Percentiles rank a stretch among this genome's conserved stretches.
phyloP scores from a whole-genome alignment of 495 filamentous ascomycete species.

The Penicillium mononematosum region DNA sequence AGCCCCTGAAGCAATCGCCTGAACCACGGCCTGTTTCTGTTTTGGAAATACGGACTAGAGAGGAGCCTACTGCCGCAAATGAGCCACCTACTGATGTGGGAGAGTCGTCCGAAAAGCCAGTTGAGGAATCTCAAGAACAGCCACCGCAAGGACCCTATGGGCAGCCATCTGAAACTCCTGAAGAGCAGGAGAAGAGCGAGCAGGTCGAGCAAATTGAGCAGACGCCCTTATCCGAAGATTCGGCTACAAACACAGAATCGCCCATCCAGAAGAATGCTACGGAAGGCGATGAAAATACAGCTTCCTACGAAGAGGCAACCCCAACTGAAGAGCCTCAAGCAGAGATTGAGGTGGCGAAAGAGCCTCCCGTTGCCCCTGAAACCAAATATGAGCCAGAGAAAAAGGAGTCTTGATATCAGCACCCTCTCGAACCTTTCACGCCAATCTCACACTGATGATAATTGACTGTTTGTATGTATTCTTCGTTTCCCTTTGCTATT shows the following conservation, averaged over 20 bases:
- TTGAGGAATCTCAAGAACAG: conserved; percentile 12
- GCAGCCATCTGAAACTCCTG: conserved; percentile 6
- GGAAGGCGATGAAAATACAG: conserved; percentile 13
- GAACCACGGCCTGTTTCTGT: conserved; percentile 18
- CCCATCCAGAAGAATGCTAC: conserved; percentile 5
- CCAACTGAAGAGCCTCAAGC: conserved; percentile 14
- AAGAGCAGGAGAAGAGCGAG: conserved; percentile 11
- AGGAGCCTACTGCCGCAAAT: conserved; percentile 4
- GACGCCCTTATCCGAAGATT: neutral
- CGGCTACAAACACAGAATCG: conserved; percentile 4
- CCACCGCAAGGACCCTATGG: conserved; percentile 1
- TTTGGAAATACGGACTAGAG: conserved; percentile 3
- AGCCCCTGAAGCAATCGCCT: conserved; percentile 18
- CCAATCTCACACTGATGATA: conserved; percentile 14
- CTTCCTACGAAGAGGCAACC: conserved; percentile 11
- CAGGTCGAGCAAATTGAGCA: conserved; percentile 6
- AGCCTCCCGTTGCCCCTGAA: conserved; percentile 14
- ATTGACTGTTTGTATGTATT: neutral
- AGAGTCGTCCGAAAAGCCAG: conserved; percentile 1
- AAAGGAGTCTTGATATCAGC: conserved; percentile 13
- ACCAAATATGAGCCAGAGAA: conserved; percentile 16
- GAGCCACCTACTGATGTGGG: conserved; percentile 2
- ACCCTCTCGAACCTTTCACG: neutral
- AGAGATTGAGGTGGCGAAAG: conserved; percentile 7
- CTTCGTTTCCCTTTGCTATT: conserved; percentile 3